Conservation (phyloP, 2,329 filamentous ascomycete species). For the Xylariaceae sp. region DNA sequence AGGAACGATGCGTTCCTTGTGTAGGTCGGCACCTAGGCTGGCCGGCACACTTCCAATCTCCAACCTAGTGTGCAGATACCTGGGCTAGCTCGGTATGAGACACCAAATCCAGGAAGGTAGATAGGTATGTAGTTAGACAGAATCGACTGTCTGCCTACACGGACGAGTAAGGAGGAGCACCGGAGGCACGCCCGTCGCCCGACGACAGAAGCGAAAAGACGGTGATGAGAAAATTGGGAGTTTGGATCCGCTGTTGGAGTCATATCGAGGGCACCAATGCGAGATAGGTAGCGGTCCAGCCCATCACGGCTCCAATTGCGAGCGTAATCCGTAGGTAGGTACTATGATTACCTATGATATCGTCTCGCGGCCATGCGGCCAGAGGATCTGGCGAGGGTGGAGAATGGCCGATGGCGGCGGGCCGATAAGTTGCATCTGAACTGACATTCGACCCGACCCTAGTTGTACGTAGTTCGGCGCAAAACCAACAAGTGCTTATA, state of each 20-base stretch:
- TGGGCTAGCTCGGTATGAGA: background rate
- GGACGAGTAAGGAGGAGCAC: background rate
- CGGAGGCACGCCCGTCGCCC: background rate
- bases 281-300: slow-evolving; percentile 15
- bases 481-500: background rate
- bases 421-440: slow-evolving; percentile 22
- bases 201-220: background rate
- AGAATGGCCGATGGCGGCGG: slow-evolving; percentile 19
- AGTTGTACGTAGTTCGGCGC: slow-evolving; percentile 2
- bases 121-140: too few relatives aligned
- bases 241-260: slow-evolving; percentile 7
- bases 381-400: slow-evolving; percentile 11
- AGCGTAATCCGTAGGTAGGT: too few relatives aligned
- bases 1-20: slow-evolving; percentile 3
- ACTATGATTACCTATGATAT: background rate
- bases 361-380: slow-evolving; percentile 11
- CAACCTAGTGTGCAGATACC: background rate
- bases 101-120: too few relatives aligned
- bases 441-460: slow-evolving; percentile 15
- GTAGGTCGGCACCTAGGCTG: slow-evolving; percentile 8
- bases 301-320: slow-evolving; percentile 4
- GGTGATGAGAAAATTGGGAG: background rate
- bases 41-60: slow-evolving; percentile 1
- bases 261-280: slow-evolving; percentile 4
- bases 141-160: too few relatives aligned